Base-by-base conservation (phyloP, 78 protist species). In the Pigoraptor vietnamica region DNA sequence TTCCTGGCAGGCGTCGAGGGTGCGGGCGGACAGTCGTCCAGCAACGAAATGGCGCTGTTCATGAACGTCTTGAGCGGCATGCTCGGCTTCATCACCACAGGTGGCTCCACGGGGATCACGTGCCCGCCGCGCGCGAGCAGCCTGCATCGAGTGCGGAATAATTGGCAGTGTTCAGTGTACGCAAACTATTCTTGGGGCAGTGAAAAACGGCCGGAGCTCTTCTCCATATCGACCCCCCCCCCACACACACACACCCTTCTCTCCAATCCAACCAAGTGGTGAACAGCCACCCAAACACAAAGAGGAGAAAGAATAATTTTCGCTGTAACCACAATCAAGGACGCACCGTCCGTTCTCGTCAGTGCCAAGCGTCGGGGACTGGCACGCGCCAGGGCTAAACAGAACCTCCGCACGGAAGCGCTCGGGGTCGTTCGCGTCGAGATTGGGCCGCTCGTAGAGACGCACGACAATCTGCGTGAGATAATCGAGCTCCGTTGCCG, bases 381-480 rank as follows among this genome's bases (percentile, higher is more conserved):
- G 67, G 67, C 67, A 48, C 84, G 88, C 88, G 38, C 88, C 88
- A 19, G 88, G 88, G 33, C 39, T 35, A 14, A 83, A 83, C n/a
- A 83, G 35, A 10, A 83, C 23, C 38, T 83, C 88, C 24, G 25
- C 38, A 19, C 88, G 35, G 88, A 83, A 83, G 9, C 88, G 39
- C n/a, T 1, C 38, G 1, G 88, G 39, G 38, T 14, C 39, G 25
- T 0, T 21, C 23, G 38, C 37, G 38, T 39, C 89, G 24, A 36
- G 6, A 2, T 36, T 34, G 1, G 2, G 81, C n/a, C 81, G 36
- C 88, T 92, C 93, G 0, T 39, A 91, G n/a, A 92, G 91, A 1
- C 92, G 90, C 86, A 93, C 91, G 82, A 95, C 93, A 40, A 95
- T 67, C 89, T 95, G 96, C 25, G 96, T 67, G 36, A 95, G 91